Evolutionary conservation across 116 monocot genomes (phyloP), one percentile per base, ranked within the genome.

Genomic region (Iris pallida): DNA sequence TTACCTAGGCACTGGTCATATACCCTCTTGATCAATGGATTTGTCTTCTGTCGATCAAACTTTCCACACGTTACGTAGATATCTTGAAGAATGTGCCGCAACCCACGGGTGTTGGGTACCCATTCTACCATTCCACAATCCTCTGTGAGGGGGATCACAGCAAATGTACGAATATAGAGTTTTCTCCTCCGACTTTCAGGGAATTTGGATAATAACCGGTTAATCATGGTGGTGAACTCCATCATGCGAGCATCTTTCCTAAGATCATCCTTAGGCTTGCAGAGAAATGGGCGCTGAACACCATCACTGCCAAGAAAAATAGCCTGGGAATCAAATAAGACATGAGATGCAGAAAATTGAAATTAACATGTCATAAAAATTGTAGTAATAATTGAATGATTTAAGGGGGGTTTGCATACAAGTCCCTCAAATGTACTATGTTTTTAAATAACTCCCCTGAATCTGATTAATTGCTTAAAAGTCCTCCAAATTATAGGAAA

Each of bases 231-330:
- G 41, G 84, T 97, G 55, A 97, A 97, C 69, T 97, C 97, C 97
- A 97, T 97, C 97, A 97, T 97, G 42, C 97, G 89, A 46, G 97
- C 89, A 79, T 97, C 97, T 78, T 97, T 97, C 59, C 97, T 76
- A 7, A 97, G 77, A 54, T 97, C 97, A 60, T 97, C 97, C 71
- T 97, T 97, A 13, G 97, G 97, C 59, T 97, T 97, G 80, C 92
- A 97, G 4, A 97, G 85, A 78, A 97, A 97, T 48, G 97, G 92
- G 43, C 79, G 83, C 9, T 81, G 71, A 76, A 79, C 55, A 45
- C 97, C 97, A 80, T 97, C 97, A 68, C 92, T 97, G 78, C 97
- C 97, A 53, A 92, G 62, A 71, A 97, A 92, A 63, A 79, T 72
- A 66, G 92, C 92, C 95, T 95, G 80, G 80, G 68, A 82, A 20